Conservation (phyloP, 495 filamentous ascomycete species). For the Coniosporium apollinis region DNA sequence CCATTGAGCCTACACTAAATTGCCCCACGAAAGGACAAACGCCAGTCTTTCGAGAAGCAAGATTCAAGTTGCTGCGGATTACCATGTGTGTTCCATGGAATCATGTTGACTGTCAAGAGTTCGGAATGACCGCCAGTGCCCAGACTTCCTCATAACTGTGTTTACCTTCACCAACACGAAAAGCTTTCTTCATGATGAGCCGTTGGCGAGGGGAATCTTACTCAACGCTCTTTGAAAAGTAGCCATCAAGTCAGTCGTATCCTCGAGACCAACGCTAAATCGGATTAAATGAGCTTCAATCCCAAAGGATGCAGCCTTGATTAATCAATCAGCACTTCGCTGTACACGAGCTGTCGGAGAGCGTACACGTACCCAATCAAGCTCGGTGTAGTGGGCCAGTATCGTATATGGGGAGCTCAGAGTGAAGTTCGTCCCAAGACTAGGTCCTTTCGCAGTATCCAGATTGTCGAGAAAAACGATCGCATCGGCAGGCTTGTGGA, state of each 20-base stretch:
- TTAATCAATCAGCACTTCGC: conserved; percentile 2
- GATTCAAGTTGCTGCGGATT: too few relatives aligned
- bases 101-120: too few relatives aligned
- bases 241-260: conserved; percentile 41
- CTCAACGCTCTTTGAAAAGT: conserved; percentile 31
- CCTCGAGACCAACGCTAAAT: conserved; percentile 83
- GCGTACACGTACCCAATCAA: conserved; percentile 55
- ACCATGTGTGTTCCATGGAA: too few relatives aligned
- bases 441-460: conserved; percentile 83
- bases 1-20: too few relatives aligned
- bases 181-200: too few relatives aligned
- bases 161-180: too few relatives aligned
- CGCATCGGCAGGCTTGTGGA: conserved; percentile 51
- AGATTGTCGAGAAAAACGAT: conserved; percentile 71
- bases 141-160: too few relatives aligned
- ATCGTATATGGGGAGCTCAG: conserved; percentile 80
- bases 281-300: conserved; percentile 64
- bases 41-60: too few relatives aligned
- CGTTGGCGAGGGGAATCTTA: too few relatives aligned
- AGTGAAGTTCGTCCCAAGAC: conserved; percentile 93
- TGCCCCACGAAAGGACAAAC: too few relatives aligned
- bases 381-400: conserved; percentile 78
- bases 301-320: conserved; percentile 54
- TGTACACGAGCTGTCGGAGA: not conserved
- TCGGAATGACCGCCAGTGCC: too few relatives aligned